Evolutionary conservation across 2,329 filamentous ascomycete genomes (phyloP).

Genomic region (Tolypocladium paradoxum): DNA sequence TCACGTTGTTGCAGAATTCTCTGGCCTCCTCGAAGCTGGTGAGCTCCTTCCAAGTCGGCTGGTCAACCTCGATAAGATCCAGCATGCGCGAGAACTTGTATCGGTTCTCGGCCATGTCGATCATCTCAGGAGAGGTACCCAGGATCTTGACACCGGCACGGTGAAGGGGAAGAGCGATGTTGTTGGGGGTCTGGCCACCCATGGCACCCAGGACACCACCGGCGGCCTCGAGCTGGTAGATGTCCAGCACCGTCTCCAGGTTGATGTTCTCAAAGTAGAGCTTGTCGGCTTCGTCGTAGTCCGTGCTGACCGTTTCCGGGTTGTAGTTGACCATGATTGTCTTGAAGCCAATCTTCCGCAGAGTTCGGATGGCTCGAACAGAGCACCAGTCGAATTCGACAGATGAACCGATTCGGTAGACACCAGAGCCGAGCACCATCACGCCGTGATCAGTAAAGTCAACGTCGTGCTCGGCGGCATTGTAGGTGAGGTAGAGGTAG

Average conservation of each 20-base stretch:
- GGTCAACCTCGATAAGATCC: conserved; percentile 87
- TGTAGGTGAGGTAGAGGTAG: conserved; percentile 95
- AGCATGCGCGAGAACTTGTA: conserved; percentile 99
- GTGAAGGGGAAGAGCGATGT: conserved; percentile 84
- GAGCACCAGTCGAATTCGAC: conserved; percentile 99
- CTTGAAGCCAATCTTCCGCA: conserved; percentile 76
- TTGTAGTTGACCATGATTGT: conserved; percentile 96
- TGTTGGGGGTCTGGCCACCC: conserved; percentile 96
- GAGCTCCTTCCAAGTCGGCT: conserved; percentile 95
- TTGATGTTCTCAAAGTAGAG: conserved; percentile 97
- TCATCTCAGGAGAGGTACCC: conserved; percentile 97
- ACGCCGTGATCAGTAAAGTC: conserved; percentile 80
- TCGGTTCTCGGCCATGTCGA: conserved; percentile 91
- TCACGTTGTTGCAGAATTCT: conserved; percentile 76
- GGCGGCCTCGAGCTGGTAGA: conserved; percentile 78
- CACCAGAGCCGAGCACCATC: conserved; percentile 92
- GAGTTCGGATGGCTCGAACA: conserved; percentile 82
- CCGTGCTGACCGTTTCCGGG: conserved; percentile 79
- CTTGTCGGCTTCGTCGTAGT: conserved; percentile 89
- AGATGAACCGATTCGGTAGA: conserved; percentile 93
- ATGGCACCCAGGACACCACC: conserved; percentile 86
- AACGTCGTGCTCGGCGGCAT: conserved; percentile 77
- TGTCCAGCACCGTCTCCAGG: conserved; percentile 81
- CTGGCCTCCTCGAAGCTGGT: conserved; percentile 89
- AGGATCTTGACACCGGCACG: conserved; percentile 85